phyloP scores from a whole-genome alignment of 371 early-diverging fungal species.

The Synchytrium microbalum region DNA sequence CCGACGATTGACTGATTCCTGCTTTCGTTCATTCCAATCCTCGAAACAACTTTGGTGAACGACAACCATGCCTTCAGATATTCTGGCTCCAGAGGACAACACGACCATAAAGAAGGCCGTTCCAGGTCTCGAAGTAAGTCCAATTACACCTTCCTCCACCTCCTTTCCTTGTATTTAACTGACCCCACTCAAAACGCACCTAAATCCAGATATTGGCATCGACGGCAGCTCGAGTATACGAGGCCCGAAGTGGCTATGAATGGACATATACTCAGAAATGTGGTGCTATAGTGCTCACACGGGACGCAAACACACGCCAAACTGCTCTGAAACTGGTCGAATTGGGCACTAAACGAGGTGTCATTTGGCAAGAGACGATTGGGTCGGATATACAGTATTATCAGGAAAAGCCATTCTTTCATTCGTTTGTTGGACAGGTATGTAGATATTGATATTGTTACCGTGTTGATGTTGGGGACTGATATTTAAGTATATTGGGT shows the following conservation, averaged over 20 bases:
- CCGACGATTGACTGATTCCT: background rate
- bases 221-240: constrained; percentile 74
- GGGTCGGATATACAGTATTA: constrained; percentile 76
- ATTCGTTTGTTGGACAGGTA: constrained; percentile 77
- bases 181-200: background rate
- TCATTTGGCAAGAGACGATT: constrained; percentile 14
- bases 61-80: constrained; percentile 46
- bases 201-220: constrained; percentile 65
- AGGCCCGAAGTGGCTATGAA: constrained; percentile 59
- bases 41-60: background rate
- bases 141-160: background rate
- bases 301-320: constrained; percentile 28
- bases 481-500: background rate
- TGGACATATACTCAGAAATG: constrained; percentile 69
- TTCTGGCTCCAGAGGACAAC: constrained; percentile 51
- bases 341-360: background rate
- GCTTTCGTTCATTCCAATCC: background rate
- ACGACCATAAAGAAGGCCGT: constrained; percentile 46
- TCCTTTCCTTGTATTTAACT: background rate
- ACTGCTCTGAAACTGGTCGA: background rate
- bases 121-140: constrained; percentile 37
- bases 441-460: constrained; percentile 11
- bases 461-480: background rate
- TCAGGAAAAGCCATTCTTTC: constrained; percentile 69
- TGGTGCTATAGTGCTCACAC: constrained; percentile 69